A percentile compares a stretch with the other conserved stretches of the same genome.
Conservation (phyloP, 331 rosid species). For the Telfairia occidentalis region DNA sequence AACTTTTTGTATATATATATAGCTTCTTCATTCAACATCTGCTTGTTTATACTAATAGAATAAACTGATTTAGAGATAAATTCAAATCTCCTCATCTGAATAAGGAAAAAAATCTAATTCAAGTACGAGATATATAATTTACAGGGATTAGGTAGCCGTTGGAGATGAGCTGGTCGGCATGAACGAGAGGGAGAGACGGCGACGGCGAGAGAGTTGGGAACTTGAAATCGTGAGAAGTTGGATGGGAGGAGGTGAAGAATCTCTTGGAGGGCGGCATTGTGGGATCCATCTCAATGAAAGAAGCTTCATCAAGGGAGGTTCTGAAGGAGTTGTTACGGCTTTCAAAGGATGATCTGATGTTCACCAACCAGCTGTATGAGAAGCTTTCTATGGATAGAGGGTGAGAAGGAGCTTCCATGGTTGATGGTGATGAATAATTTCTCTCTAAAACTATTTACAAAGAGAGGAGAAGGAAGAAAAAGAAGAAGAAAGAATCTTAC, state of each 20-base stretch:
- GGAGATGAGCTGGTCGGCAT: conserved; percentile 83
- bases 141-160: conserved; percentile 67
- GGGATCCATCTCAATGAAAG: conserved; percentile 98
- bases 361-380: conserved; percentile 87
- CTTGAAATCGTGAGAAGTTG: conserved; percentile 67
- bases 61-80: too few relatives aligned
- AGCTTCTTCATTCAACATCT: too few relatives aligned
- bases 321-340: conserved; percentile 45
- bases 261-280: conserved; percentile 90
- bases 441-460: too few relatives aligned
- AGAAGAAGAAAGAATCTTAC: background rate
- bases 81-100: too few relatives aligned
- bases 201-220: conserved; percentile 40
- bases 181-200: conserved; percentile 42
- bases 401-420: conserved; percentile 62
- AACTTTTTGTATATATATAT: too few relatives aligned
- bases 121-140: too few relatives aligned
- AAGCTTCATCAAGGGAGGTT: conserved; percentile 58
- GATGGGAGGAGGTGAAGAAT: conserved; percentile 30
- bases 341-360: conserved; percentile 67
- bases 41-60: too few relatives aligned
- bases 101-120: too few relatives aligned
- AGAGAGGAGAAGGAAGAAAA: background rate
- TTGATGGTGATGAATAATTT: background rate
- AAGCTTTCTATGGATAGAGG: conserved; percentile 87